Percentiles rank a stretch among this genome's conserved stretches.
Evolutionary conservation across 139 green algal genomes (phyloP).

Genomic region (Chloropicon primus): DNA sequence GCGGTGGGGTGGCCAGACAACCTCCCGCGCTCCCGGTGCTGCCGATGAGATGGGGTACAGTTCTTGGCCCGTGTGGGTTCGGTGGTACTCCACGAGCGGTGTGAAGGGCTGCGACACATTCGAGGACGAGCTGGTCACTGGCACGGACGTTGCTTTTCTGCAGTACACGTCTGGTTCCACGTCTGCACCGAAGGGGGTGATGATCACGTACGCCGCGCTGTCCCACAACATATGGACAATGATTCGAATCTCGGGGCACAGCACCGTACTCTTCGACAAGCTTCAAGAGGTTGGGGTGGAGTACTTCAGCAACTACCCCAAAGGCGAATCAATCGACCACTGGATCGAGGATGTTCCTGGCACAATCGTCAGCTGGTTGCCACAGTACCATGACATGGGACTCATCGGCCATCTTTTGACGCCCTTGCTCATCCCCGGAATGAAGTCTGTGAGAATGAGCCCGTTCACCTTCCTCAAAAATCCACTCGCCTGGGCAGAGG

Average conservation of each 20-base stretch:
- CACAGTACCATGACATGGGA: conserved; percentile 36
- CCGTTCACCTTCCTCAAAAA: conserved; percentile 16
- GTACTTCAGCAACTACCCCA: not conserved
- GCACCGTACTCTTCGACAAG: conserved; percentile 9
- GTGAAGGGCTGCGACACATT: not conserved
- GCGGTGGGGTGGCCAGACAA: not conserved
- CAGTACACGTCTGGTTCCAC: not conserved
- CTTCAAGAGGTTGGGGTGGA: conserved; percentile 1
- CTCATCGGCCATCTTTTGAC: conserved; percentile 19
- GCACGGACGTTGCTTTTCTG: not conserved
- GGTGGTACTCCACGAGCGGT: not conserved
- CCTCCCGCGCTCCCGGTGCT: not conserved
- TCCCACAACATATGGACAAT: not conserved
- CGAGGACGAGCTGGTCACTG: not conserved
- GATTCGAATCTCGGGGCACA: conserved; percentile 7
- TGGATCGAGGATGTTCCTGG: conserved; percentile 1
- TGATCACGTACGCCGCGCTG: not conserved
- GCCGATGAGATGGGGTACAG: not conserved
- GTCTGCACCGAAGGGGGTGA: not conserved
- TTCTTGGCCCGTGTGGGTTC: not conserved
- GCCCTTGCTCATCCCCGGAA: conserved; percentile 3
- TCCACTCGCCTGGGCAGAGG: conserved; percentile 12
- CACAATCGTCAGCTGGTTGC: conserved; percentile 18
- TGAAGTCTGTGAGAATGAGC: conserved; percentile 4
- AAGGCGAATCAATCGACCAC: not conserved